Base-by-base conservation (phyloP, 805 yeast species). In the Tetrapisispora nanseiensis region DNA sequence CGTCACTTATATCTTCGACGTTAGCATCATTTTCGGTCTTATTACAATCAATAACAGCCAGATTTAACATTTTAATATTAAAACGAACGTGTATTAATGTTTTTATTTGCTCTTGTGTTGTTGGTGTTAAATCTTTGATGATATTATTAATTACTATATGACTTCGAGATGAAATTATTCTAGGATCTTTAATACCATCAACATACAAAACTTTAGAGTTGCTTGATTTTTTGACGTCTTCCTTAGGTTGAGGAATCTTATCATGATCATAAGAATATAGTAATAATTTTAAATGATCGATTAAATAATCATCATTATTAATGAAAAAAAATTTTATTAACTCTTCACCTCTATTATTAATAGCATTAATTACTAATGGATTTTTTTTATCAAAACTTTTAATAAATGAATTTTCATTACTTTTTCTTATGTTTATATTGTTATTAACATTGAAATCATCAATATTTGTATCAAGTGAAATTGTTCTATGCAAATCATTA, bases 361-460 rank as follows among this genome's bases (percentile, higher is more conserved):
- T 26, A 10, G 38, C 38, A 15, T 24, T 26, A 11, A 35, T 16
- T 35, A 18, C 63, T 28, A 76, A 54, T 55, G 77, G 63, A 52
- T 75, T 76, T 42, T 85, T 59, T 0, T 94, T 95, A 61, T 86
- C 95, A 28, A 81, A 64, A 94, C 94, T 33, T 27, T 27, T 35
- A 16, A 35, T 10, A 26, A 26, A 35, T 8, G 19, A 10, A 11
- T 24, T 24, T 4, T 32, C 37, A 6, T 32, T 31, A 26, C 24
- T 32, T 16, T 24, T 27, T 33, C 19, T 21, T 3, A 21, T 13
- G n/a, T 21, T 22, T 7, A 21, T 15, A 13, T 33, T 28, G 15
- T 18, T 12, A 22, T 15, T 21, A 21, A 22, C 24, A 33, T 18
- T 22, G n/a, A 9, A 21, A n/a, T 21, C 11, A 33, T 33, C 27